These are phyloP conservation scores for Rhizopogon hawkerae DNA, from an alignment of 1,284 basidiomycete species.

Conservation along the genomic window DNA sequence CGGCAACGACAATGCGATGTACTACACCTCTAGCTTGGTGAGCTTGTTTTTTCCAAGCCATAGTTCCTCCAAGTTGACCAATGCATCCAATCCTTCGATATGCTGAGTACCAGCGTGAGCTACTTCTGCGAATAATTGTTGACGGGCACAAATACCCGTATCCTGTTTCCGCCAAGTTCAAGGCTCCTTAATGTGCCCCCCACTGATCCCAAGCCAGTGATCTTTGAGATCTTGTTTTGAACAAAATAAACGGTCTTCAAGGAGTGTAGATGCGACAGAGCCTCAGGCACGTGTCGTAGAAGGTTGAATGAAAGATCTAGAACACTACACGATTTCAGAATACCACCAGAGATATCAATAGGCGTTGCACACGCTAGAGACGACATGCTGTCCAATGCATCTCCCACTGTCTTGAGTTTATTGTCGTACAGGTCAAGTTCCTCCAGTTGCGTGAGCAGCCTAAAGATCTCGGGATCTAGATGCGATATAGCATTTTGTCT, in stretches of 20 bases:
- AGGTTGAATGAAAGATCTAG: slow-evolving; percentile 97
- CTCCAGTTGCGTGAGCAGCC: slow-evolving; percentile 61
- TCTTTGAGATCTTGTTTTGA: slow-evolving; percentile 88
- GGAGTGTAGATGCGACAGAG: slow-evolving; percentile 48
- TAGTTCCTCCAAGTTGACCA: slow-evolving; percentile 81
- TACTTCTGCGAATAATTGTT: slow-evolving; percentile 1
- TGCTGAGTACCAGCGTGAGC: slow-evolving; percentile 36
- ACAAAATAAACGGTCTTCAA: slow-evolving; percentile 87
- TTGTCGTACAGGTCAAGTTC: slow-evolving; percentile 97
- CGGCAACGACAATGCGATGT: slow-evolving; percentile 1
- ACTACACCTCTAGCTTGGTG: slow-evolving; percentile 65
- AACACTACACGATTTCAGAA: slow-evolving; percentile 38
- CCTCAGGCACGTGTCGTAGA: slow-evolving; percentile 62
- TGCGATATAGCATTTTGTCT: slow-evolving; percentile 81
- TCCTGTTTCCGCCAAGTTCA: slow-evolving; percentile 88
- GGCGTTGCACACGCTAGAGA: slow-evolving; percentile 51
- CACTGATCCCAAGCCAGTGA: slow-evolving; percentile 56
- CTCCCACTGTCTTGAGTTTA: slow-evolving; percentile 68
- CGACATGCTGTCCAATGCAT: slow-evolving; percentile 55
- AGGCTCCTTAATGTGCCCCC: slow-evolving; percentile 69
- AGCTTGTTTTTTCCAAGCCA: slow-evolving; percentile 99
- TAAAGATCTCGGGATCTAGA: slow-evolving; percentile 63
- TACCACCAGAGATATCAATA: neutral
- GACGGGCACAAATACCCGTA: slow-evolving; percentile 52
- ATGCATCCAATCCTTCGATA: slow-evolving; percentile 82